Conservation (phyloP, 2,329 filamentous ascomycete species). For the Paracamarosporium sp. region DNA sequence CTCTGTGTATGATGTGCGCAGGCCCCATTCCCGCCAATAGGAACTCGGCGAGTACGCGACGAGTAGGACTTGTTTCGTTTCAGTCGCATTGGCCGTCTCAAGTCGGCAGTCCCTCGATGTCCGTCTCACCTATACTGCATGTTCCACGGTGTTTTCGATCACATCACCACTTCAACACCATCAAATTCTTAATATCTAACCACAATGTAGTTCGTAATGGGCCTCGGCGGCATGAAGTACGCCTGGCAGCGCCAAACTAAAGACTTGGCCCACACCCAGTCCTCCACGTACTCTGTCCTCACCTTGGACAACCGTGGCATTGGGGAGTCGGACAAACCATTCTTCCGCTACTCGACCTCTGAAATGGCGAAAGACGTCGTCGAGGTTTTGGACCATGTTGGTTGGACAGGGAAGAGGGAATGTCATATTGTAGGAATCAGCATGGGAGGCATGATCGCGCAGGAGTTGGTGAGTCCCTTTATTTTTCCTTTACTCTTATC, state of each 20-base stretch:
- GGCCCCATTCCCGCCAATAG: not conserved
- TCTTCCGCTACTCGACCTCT: conserved; percentile 78
- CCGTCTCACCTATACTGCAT: conserved; percentile 30
- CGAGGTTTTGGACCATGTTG: conserved; percentile 72
- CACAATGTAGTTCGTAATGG: conserved; percentile 74
- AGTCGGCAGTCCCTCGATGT: conserved; percentile 29
- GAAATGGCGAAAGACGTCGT: conserved; percentile 83
- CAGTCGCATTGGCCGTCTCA: conserved; percentile 45
- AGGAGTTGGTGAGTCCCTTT: conserved; percentile 68
- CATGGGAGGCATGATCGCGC: conserved; percentile 91
- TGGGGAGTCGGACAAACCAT: conserved; percentile 78
- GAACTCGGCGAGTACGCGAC: not conserved
- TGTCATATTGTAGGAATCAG: conserved; percentile 78
- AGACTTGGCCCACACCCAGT: conserved; percentile 77
- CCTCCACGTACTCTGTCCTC: conserved; percentile 73
- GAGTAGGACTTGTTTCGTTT: conserved; percentile 40
- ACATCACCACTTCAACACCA: conserved; percentile 3
- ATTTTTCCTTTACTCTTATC: conserved; percentile 4
- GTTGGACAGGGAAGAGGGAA: conserved; percentile 67
- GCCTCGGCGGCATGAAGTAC: conserved; percentile 71
- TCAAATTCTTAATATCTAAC: not conserved
- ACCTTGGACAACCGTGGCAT: conserved; percentile 87
- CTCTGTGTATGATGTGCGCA: not conserved
- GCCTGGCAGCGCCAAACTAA: conserved; percentile 85
- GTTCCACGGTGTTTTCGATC: conserved; percentile 24